Evolutionary conservation across 306 rosid genomes (phyloP).

Genomic region (Psophocarpus tetragonolobus): DNA sequence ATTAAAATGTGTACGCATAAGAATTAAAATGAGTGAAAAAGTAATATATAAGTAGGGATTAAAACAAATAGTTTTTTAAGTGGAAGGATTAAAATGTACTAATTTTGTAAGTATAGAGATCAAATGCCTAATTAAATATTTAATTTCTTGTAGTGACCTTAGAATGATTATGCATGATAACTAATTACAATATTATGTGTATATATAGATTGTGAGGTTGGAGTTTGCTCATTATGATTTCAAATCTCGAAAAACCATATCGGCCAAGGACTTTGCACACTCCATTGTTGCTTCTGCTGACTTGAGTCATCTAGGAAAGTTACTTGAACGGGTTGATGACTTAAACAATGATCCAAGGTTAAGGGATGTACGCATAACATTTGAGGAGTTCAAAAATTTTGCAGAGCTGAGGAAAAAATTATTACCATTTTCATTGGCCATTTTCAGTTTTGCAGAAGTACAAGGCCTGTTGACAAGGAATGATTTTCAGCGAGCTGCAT

Average conservation of each 20-base stretch:
- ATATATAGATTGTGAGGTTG: neutral
- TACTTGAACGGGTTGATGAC: neutral
- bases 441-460: slow-evolving; percentile 13
- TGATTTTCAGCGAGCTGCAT: slow-evolving; percentile 17
- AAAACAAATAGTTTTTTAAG: neutral
- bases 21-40: neutral
- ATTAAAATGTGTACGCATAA: neutral
- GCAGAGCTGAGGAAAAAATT: slow-evolving; percentile 2
- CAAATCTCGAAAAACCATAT: neutral
- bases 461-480: neutral
- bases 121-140: neutral
- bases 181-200: neutral
- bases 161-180: neutral
- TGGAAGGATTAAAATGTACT: neutral
- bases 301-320: slow-evolving; percentile 5
- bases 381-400: slow-evolving; percentile 11
- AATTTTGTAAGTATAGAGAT: neutral
- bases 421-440: neutral
- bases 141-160: neutral
- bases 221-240: slow-evolving; percentile 16
- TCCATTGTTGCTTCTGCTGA: slow-evolving; percentile 17
- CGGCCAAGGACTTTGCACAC: slow-evolving; percentile 6
- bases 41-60: neutral
- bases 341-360: neutral
- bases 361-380: slow-evolving; percentile 6